phyloP scores from a whole-genome alignment of 768 basidiomycete genomes.

The Steccherinum ochraceum region DNA sequence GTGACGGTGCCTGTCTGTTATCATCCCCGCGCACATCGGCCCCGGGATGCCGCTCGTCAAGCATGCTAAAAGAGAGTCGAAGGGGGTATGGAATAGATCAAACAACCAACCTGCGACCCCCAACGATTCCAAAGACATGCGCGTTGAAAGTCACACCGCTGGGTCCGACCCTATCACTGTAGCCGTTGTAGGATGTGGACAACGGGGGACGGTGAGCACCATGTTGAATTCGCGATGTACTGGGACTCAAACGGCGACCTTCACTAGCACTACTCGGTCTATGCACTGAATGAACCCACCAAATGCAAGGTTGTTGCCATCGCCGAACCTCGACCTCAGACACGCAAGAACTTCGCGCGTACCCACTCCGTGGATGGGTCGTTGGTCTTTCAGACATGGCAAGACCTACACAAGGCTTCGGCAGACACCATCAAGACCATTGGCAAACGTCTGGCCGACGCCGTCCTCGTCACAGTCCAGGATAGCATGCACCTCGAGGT shows the following conservation, averaged over 20 bases:
- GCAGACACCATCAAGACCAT: slow-evolving; percentile 54
- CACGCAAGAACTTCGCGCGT: slow-evolving; percentile 51
- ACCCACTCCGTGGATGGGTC: slow-evolving; percentile 57
- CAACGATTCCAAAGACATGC: slow-evolving; percentile 13
- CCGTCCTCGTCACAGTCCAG: slow-evolving; percentile 74
- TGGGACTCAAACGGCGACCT: not conserved
- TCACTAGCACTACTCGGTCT: slow-evolving; percentile 53
- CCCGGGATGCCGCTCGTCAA: slow-evolving; percentile 10
- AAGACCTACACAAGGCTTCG: slow-evolving; percentile 64
- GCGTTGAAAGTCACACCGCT: slow-evolving; percentile 11
- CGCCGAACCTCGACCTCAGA: slow-evolving; percentile 73
- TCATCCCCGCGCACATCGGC: too few relatives aligned
- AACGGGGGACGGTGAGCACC: slow-evolving; percentile 61
- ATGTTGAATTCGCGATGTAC: not conserved
- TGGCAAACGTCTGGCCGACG: slow-evolving; percentile 74
- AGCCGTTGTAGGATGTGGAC: slow-evolving; percentile 77
- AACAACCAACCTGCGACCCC: slow-evolving; percentile 1
- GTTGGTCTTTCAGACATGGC: slow-evolving; percentile 66
- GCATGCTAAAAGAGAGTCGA: slow-evolving; percentile 11
- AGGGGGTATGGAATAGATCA: slow-evolving; percentile 6
- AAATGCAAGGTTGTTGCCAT: slow-evolving; percentile 77
- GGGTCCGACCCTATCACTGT: slow-evolving; percentile 49
- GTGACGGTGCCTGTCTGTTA: too few relatives aligned
- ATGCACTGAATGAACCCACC: slow-evolving; percentile 53
- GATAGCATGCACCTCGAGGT: slow-evolving; percentile 76